phyloP scores from a whole-genome alignment of 148 eudicot species.

The Rhododendron mucronatum region DNA sequence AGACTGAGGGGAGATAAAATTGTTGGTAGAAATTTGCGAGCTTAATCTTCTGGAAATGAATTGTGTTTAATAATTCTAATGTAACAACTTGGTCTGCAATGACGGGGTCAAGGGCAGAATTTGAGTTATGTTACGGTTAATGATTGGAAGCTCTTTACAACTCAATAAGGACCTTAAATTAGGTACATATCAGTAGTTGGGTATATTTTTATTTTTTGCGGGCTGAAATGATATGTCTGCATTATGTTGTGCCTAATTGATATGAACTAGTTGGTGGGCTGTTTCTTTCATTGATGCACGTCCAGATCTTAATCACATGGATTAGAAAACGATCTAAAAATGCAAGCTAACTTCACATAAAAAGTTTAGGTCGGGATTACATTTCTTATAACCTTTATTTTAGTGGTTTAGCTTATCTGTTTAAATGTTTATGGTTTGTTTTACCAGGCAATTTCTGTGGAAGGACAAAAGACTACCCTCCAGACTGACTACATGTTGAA shows the following conservation, averaged over 20 bases:
- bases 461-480: slow-evolving; percentile 58
- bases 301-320: not conserved
- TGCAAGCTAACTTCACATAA: not conserved
- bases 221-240: not conserved
- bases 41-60: not conserved
- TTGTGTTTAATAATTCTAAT: not conserved
- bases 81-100: not conserved
- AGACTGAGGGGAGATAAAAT: not conserved
- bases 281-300: not conserved
- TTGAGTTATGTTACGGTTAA: not conserved
- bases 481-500: slow-evolving; percentile 81
- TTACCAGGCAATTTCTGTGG: slow-evolving; percentile 64
- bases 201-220: too few species aligned
- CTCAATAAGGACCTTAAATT: not conserved
- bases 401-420: not conserved
- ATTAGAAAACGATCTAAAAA: not conserved
- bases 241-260: not conserved
- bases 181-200: not conserved
- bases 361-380: not conserved
- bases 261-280: not conserved
- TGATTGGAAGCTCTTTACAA: not conserved
- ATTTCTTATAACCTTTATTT: not conserved
- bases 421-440: slow-evolving; percentile 1
- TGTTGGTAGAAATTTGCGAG: not conserved
- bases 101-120: too few species aligned